These are phyloP conservation scores for Fusarium sp. DNA, from an alignment of 2,329 filamentous ascomycete genomes.

Conservation along the genomic window DNA sequence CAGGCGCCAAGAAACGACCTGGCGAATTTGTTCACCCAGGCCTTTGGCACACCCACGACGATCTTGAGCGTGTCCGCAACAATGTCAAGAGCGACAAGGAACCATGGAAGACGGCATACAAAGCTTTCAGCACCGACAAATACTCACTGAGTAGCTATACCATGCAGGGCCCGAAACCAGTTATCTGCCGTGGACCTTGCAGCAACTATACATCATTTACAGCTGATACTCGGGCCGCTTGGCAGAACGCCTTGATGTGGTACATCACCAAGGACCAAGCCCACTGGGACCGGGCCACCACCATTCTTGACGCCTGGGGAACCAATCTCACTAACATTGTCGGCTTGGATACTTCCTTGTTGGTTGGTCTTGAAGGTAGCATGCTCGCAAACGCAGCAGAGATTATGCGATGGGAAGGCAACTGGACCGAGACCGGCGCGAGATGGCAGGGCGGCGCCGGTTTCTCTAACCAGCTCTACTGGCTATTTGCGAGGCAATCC, in stretches of 20 bases:
- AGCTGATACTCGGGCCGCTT: conserved; percentile 52
- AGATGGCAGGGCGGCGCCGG: conserved; percentile 50
- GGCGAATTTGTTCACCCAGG: conserved; percentile 47
- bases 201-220: conserved; percentile 54
- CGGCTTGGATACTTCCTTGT: conserved; percentile 50
- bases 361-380: conserved; percentile 54
- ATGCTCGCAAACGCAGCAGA: conserved; percentile 57
- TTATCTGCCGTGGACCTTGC: conserved; percentile 47
- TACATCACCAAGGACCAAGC: conserved; percentile 53
- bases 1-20: background rate
- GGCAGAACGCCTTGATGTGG: conserved; percentile 57
- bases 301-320: conserved; percentile 54
- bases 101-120: conserved; percentile 13
- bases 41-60: conserved; percentile 50
- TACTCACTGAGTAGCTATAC: conserved; percentile 32
- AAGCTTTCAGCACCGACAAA: background rate
- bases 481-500: conserved; percentile 49
- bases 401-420: conserved; percentile 58
- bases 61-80: conserved; percentile 45
- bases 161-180: conserved; percentile 47
- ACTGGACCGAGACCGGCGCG: conserved; percentile 52
- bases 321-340: conserved; percentile 48
- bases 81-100: conserved; percentile 35
- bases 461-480: conserved; percentile 47
- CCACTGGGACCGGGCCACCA: conserved; percentile 50